Conservation (phyloP, 1,284 basidiomycete genomes). For the Tilletia walkeri region DNA sequence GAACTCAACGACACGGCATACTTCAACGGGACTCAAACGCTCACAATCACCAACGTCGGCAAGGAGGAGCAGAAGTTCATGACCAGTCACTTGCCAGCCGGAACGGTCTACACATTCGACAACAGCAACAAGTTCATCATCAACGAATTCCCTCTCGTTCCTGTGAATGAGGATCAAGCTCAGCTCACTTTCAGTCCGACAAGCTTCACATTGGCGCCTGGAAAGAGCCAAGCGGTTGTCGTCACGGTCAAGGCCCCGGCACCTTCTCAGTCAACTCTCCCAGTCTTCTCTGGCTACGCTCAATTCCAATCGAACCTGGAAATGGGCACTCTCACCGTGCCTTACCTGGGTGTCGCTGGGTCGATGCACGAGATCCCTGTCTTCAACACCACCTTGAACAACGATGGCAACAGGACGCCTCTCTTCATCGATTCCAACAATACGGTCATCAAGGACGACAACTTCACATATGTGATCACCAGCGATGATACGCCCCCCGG, state of each 20-base stretch:
- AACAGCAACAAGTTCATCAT: conserved; percentile 47
- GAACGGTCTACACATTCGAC: conserved; percentile 59
- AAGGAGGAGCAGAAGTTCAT: conserved; percentile 35
- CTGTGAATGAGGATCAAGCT: not conserved
- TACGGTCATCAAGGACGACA: conserved; percentile 27
- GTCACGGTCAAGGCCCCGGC: not conserved
- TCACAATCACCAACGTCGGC: conserved; percentile 42
- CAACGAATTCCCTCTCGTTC: conserved; percentile 60
- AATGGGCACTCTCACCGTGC: too few relatives aligned
- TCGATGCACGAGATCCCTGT: too few relatives aligned
- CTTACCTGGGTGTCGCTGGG: too few relatives aligned
- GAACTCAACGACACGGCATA: conserved; percentile 69
- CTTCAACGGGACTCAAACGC: conserved; percentile 28
- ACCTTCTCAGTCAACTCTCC: too few relatives aligned
- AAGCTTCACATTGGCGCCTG: not conserved
- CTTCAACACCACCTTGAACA: not conserved
- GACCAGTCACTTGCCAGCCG: conserved; percentile 38
- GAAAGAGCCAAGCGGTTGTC: not conserved
- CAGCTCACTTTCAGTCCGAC: not conserved
- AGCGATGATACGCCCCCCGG: not conserved
- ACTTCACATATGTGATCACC: not conserved
- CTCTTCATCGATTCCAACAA: conserved; percentile 21
- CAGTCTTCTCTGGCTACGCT: too few relatives aligned
- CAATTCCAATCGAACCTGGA: too few relatives aligned
- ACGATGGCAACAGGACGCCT: conserved; percentile 28